Evolutionary conservation across 805 yeast genomes (phyloP).

Genomic region (Candida sanyiensis): DNA sequence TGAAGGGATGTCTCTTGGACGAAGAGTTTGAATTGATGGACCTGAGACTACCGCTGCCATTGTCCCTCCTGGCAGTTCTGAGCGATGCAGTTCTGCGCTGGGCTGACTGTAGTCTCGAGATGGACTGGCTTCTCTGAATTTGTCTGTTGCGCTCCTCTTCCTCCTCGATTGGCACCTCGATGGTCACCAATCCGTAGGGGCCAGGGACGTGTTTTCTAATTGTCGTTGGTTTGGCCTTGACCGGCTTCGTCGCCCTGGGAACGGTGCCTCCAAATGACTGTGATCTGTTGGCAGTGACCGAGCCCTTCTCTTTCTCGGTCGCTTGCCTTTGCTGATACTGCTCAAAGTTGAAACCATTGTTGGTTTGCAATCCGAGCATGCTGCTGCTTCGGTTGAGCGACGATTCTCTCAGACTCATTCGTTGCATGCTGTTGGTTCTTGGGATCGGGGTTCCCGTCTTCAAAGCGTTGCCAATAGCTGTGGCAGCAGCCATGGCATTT

Average conservation of each 20-base stretch:
- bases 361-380: slow-evolving; percentile 21
- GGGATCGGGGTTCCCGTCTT: slow-evolving; percentile 29
- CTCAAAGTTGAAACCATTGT: slow-evolving; percentile 10
- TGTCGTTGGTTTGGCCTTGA: slow-evolving; percentile 33
- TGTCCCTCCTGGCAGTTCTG: background rate
- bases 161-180: slow-evolving; percentile 56
- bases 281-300: slow-evolving; percentile 16
- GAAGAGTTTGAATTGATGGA: slow-evolving; percentile 14
- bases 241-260: slow-evolving; percentile 8
- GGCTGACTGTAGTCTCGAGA: slow-evolving; percentile 1
- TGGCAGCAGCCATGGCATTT: slow-evolving; percentile 60
- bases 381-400: slow-evolving; percentile 18
- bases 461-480: slow-evolving; percentile 46
- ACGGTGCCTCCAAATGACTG: too few species aligned
- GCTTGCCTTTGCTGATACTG: slow-evolving; percentile 5
- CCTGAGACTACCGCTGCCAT: slow-evolving; percentile 12
- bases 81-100: slow-evolving; percentile 1
- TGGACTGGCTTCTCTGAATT: slow-evolving; percentile 5
- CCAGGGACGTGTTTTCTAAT: slow-evolving; percentile 71
- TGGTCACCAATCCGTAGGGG: slow-evolving; percentile 59
- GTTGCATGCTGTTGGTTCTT: slow-evolving; percentile 24
- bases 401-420: slow-evolving; percentile 9
- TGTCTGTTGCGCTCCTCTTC: slow-evolving; percentile 15
- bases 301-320: slow-evolving; percentile 14
- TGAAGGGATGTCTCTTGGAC: slow-evolving; percentile 15